phyloP scores from a whole-genome alignment of 164 flowering plant species.

The Macadamia integrifolia region DNA sequence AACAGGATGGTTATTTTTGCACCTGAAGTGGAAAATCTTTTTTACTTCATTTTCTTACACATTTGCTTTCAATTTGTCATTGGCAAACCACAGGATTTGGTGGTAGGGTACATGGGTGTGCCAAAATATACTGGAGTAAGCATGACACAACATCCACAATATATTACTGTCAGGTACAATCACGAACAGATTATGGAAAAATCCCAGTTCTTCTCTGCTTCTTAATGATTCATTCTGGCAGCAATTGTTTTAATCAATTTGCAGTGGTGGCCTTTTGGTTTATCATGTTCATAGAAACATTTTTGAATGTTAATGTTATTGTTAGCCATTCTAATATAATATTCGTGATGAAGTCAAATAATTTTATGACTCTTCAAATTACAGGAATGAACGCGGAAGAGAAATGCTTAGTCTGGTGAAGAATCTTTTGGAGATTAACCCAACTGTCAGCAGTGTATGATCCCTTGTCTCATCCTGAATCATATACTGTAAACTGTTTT shows the following conservation, averaged over 20 bases:
- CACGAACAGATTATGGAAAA: neutral
- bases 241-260: neutral
- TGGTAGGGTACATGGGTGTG: constrained; percentile 99
- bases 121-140: constrained; percentile 83
- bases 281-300: neutral
- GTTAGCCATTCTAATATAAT: neutral
- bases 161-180: constrained; percentile 85
- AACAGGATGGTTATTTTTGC: too few species aligned
- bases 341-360: constrained; percentile 1
- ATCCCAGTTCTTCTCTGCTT: neutral
- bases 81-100: constrained; percentile 65
- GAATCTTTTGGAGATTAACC: constrained; percentile 72
- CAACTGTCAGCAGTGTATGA: constrained; percentile 68
- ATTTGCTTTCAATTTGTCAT: neutral
- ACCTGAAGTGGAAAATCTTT: too few species aligned
- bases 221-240: neutral
- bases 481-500: neutral
- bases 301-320: neutral
- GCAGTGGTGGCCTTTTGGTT: neutral
- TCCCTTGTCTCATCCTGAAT: neutral
- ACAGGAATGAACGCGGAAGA: constrained; percentile 90
- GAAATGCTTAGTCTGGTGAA: constrained; percentile 84
- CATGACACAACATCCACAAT: constrained; percentile 97
- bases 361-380: constrained; percentile 13
- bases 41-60: too few species aligned